Evolutionary conservation across 768 basidiomycete genomes (phyloP).

Genomic region (Pluteus cervinus): DNA sequence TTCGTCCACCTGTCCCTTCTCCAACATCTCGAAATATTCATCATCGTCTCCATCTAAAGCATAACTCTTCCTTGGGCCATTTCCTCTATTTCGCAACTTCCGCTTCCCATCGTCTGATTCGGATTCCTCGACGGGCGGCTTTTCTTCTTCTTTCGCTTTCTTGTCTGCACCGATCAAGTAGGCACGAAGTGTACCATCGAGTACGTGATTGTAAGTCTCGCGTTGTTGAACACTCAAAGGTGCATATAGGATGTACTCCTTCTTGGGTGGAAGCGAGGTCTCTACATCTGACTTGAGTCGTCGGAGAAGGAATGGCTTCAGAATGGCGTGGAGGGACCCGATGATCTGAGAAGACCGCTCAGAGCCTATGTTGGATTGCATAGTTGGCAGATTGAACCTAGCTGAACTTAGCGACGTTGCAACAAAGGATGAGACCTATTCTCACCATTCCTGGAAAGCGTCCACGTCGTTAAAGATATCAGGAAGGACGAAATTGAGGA

Average conservation of each 20-base stretch:
- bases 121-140: constrained; percentile 15
- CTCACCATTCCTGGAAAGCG: constrained; percentile 84
- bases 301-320: constrained; percentile 92
- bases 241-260: constrained; percentile 92
- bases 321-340: constrained; percentile 76
- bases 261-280: constrained; percentile 78
- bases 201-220: constrained; percentile 77
- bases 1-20: constrained; percentile 37
- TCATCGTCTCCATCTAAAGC: constrained; percentile 58
- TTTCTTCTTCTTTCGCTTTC: constrained; percentile 18
- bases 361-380: constrained; percentile 49
- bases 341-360: constrained; percentile 65
- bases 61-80: constrained; percentile 38
- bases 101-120: constrained; percentile 18
- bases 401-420: too few relatives aligned
- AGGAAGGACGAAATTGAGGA: constrained; percentile 94
- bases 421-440: constrained; percentile 1
- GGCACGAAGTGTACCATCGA: constrained; percentile 63
- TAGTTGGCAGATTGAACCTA: constrained; percentile 70
- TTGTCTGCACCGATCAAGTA: constrained; percentile 37
- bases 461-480: constrained; percentile 89
- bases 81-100: constrained; percentile 24
- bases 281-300: constrained; percentile 88
- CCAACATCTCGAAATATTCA: constrained; percentile 58
- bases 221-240: constrained; percentile 79